Percentiles rank a stretch among this genome's conserved stretches.
phyloP scores from a whole-genome alignment of 2,329 filamentous ascomycete species.

The Mycosphaerella arachidis region DNA sequence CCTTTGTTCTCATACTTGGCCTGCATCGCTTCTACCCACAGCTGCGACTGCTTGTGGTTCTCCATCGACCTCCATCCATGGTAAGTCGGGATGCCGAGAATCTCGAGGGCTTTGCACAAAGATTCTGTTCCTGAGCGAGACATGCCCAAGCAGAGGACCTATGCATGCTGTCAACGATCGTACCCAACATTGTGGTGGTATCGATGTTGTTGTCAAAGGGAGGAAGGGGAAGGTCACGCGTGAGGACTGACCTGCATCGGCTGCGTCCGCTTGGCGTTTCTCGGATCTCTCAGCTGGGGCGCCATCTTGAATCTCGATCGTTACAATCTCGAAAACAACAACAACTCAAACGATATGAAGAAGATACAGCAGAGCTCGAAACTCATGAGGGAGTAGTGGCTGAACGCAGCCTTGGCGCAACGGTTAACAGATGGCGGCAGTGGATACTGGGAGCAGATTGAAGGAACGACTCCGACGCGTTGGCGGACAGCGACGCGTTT shows the following conservation, averaged over 20 bases:
- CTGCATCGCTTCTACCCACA: constrained; percentile 3
- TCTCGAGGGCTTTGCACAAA: constrained; percentile 2
- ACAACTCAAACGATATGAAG: neutral
- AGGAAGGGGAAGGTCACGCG: neutral
- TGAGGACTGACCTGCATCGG: constrained; percentile 3
- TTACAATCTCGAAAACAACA: neutral
- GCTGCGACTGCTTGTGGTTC: neutral
- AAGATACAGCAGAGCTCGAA: neutral
- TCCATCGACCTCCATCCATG: neutral
- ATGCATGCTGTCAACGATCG: neutral
- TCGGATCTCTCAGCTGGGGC: neutral
- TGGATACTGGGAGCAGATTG: neutral
- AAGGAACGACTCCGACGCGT: neutral
- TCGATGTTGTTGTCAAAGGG: neutral
- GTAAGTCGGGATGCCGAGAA: constrained; percentile 2
- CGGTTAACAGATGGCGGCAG: neutral
- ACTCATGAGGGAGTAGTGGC: neutral
- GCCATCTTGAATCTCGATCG: neutral
- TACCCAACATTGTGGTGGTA: neutral
- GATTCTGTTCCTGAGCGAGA: constrained; percentile 2
- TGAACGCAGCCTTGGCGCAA: neutral
- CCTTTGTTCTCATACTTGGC: constrained; percentile 2
- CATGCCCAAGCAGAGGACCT: constrained; percentile 2
- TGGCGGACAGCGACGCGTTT: neutral
- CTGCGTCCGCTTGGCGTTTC: constrained; percentile 1